Base-by-base conservation (phyloP, 108 stramenopile species). In the Nannochloropsis oceanica region DNA sequence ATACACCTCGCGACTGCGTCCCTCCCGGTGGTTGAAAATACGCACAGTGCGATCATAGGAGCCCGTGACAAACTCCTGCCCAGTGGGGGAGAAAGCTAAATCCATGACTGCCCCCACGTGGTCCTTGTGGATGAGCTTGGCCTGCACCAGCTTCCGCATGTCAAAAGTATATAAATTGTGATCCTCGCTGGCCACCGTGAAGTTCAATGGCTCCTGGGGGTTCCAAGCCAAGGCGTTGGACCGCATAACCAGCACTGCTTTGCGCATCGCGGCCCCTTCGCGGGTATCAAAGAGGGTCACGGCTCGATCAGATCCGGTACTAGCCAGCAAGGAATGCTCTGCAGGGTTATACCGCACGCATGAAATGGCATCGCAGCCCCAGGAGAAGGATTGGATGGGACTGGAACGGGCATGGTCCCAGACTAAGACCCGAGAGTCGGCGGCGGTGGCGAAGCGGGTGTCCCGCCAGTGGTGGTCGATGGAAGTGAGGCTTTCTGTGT, bases 191-290 rank as follows among this genome's bases (percentile, higher is more conserved):
- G 95, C 99, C 11, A 96, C 95, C 1, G 94, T 95, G 87, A 99
- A 99, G 82, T 96, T 95, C 92, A 96, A 92, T 1, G 99, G 98
- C 90, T 99, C 99, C 94, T 96, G 96, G 42, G 99, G 99, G 92
- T 99, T 99, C 99, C 99, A 99, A 89, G 97, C 97, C 81, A 99
- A 82, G 44, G 95, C 95, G 82, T 98, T 99, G 42, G 92, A 92
- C 85, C 93, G 93, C 97, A 97, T 98, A 26, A 86, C 80, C 84
- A 99, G 84, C 25, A 98, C 92, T 12, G 94, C 88, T 84, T 88
- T 88, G 81, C 96, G 93, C 87, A 99, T 84, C 22, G 95, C 94
- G 13, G 93, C 91, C 3, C 91, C 91, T 0, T 93, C 91, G 80
- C 99, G 92, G 11, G 94, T 91, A 90, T 99, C 99, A 92, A 95